These are phyloP conservation scores for Schizophyllum amplum DNA, from an alignment of 1,284 basidiomycete species.

Conservation along the genomic window DNA sequence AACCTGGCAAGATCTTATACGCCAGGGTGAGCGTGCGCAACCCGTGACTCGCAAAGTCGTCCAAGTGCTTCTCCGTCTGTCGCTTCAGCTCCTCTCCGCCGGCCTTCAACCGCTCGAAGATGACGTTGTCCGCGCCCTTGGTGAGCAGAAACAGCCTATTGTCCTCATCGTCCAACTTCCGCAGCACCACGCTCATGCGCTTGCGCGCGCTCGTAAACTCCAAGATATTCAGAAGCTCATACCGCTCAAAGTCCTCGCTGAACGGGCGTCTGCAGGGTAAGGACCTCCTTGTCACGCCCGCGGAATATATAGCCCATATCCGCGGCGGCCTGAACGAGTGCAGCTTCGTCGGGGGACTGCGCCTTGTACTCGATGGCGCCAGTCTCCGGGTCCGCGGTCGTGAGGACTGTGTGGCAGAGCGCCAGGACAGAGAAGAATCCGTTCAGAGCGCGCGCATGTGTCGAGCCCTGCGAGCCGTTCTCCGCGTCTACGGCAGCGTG, in stretches of 20 bases:
- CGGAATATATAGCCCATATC: slow-evolving; percentile 93
- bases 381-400: slow-evolving; percentile 58
- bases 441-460: slow-evolving; percentile 69
- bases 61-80: slow-evolving; percentile 77
- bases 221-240: slow-evolving; percentile 88
- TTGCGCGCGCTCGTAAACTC: slow-evolving; percentile 95
- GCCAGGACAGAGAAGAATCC: slow-evolving; percentile 91
- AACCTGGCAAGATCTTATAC: slow-evolving; percentile 74
- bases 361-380: slow-evolving; percentile 90
- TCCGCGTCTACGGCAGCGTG: slow-evolving; percentile 21
- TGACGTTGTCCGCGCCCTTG: slow-evolving; percentile 92
- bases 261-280: slow-evolving; percentile 84
- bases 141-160: slow-evolving; percentile 66
- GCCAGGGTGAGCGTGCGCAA: slow-evolving; percentile 92
- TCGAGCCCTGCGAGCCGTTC: slow-evolving; percentile 41
- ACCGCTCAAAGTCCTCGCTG: slow-evolving; percentile 61
- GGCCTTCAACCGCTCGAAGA: slow-evolving; percentile 81
- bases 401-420: slow-evolving; percentile 92
- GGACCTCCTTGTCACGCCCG: slow-evolving; percentile 76
- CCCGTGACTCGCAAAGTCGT: slow-evolving; percentile 84
- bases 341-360: slow-evolving; percentile 95
- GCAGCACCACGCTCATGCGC: slow-evolving; percentile 90
- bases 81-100: slow-evolving; percentile 62
- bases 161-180: slow-evolving; percentile 65
- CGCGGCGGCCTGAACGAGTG: slow-evolving; percentile 93